Conservation (phyloP, 495 filamentous ascomycete species). For the Xylaria cubensis region DNA sequence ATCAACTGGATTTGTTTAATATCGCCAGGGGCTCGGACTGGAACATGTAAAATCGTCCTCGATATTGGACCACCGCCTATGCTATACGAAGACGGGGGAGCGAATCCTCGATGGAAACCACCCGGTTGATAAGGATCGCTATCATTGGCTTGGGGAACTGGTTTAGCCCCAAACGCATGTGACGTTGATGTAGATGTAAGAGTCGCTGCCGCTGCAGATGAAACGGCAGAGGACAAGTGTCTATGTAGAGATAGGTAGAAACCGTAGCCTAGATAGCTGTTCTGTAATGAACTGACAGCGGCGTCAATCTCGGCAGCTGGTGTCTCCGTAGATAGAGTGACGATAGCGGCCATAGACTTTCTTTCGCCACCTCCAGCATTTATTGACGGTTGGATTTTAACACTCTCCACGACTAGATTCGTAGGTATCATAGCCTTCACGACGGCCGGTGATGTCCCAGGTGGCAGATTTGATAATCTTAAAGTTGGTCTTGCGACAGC, state of each 20-base stretch:
- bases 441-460: constrained; percentile 70
- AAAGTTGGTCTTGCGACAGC: constrained; percentile 86
- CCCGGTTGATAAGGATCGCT: constrained; percentile 66
- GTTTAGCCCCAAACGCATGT: constrained; percentile 85
- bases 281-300: constrained; percentile 77
- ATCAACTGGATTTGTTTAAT: constrained; percentile 83
- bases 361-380: constrained; percentile 64
- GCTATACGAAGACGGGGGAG: constrained; percentile 76
- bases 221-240: constrained; percentile 83
- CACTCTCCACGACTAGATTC: constrained; percentile 73
- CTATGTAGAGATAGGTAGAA: constrained; percentile 82
- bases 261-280: constrained; percentile 85
- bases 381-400: constrained; percentile 68
- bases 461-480: constrained; percentile 68
- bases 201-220: constrained; percentile 59
- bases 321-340: constrained; percentile 84
- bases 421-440: constrained; percentile 76
- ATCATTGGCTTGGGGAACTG: constrained; percentile 57
- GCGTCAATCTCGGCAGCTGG: constrained; percentile 85
- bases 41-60: constrained; percentile 66
- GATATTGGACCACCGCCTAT: constrained; percentile 52
- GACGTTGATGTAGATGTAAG: constrained; percentile 60
- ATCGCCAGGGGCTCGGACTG: constrained; percentile 77
- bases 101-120: constrained; percentile 71
- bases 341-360: constrained; percentile 81